Percentiles rank a stretch among this genome's conserved stretches.
phyloP scores from a whole-genome alignment of 345 rosid genomes.

The Eucalyptus tenuipes region DNA sequence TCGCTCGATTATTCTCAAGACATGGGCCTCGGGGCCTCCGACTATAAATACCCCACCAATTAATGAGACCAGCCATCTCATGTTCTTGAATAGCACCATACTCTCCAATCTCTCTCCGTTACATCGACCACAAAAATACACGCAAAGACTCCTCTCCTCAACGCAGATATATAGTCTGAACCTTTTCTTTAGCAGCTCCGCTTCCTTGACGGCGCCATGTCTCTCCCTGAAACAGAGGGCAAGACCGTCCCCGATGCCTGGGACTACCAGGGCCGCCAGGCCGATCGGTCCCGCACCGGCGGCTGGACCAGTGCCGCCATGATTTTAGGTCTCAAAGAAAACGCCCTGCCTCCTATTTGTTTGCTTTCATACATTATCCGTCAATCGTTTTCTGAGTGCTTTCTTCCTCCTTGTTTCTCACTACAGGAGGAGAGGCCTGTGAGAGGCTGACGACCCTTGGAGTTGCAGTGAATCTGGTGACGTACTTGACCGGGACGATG shows the following conservation, averaged over 20 bases:
- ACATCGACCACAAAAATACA: neutral
- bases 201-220: neutral
- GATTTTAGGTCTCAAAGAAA: slow-evolving; percentile 59
- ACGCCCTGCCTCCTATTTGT: neutral
- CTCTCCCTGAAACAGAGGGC: slow-evolving; percentile 39
- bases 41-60: neutral
- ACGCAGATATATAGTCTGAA: slow-evolving; percentile 28
- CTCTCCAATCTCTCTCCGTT: neutral
- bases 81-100: neutral
- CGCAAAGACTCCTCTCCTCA: neutral
- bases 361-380: neutral
- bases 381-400: neutral
- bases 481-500: slow-evolving; percentile 86
- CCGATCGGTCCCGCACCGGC: slow-evolving; percentile 54
- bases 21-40: neutral
- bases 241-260: slow-evolving; percentile 68
- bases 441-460: slow-evolving; percentile 94
- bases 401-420: neutral
- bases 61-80: neutral
- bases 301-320: slow-evolving; percentile 93
- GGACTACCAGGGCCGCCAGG: slow-evolving; percentile 82
- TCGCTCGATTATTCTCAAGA: neutral
- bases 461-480: slow-evolving; percentile 86
- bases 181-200: neutral
- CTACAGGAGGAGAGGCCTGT: slow-evolving; percentile 58